A percentile compares a stretch with the other conserved stretches of the same genome.
Conservation (phyloP, 768 basidiomycete genomes). For the Leccinum barrowsii region DNA sequence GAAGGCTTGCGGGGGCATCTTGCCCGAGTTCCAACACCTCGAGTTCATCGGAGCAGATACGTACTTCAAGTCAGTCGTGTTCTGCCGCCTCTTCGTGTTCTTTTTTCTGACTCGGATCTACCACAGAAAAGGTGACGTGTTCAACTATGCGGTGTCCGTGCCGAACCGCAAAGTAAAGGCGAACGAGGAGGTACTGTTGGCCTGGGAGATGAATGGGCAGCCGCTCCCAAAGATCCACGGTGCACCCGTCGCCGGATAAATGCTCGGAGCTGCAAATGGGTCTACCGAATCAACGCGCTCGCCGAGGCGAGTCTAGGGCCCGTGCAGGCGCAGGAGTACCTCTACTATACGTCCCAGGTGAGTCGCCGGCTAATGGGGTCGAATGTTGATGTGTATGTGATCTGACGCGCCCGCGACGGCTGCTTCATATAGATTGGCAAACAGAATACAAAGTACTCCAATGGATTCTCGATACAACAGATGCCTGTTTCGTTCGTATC, state of each 20-base stretch:
- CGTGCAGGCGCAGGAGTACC: constrained; percentile 50
- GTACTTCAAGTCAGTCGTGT: constrained; percentile 44
- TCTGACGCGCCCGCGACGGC: neutral
- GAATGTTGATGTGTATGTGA: neutral
- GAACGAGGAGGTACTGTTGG: constrained; percentile 42
- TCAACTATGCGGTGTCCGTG: constrained; percentile 47
- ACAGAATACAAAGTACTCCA: constrained; percentile 49
- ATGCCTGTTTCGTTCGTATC: constrained; percentile 54
- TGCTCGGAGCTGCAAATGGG: constrained; percentile 52
- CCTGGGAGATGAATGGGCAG: constrained; percentile 17
- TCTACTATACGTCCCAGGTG: constrained; percentile 51
- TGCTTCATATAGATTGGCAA: constrained; percentile 30
- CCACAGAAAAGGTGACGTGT: constrained; percentile 36
- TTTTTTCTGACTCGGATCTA: neutral
- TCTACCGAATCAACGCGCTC: constrained; percentile 50
- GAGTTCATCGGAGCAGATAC: constrained; percentile 58
- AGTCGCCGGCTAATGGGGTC: constrained; percentile 8
- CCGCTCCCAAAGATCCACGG: constrained; percentile 48
- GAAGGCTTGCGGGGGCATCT: constrained; percentile 47
- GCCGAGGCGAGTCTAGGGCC: constrained; percentile 47
- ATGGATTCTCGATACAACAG: constrained; percentile 54
- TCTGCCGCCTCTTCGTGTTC: neutral
- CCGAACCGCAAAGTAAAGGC: constrained; percentile 46
- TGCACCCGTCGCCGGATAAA: constrained; percentile 49
- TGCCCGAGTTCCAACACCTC: constrained; percentile 46